A percentile compares a stretch with the other conserved stretches of the same genome.
These are phyloP conservation scores for Lipomyces yamadae DNA, from an alignment of 805 yeast species.

Conservation along the genomic window DNA sequence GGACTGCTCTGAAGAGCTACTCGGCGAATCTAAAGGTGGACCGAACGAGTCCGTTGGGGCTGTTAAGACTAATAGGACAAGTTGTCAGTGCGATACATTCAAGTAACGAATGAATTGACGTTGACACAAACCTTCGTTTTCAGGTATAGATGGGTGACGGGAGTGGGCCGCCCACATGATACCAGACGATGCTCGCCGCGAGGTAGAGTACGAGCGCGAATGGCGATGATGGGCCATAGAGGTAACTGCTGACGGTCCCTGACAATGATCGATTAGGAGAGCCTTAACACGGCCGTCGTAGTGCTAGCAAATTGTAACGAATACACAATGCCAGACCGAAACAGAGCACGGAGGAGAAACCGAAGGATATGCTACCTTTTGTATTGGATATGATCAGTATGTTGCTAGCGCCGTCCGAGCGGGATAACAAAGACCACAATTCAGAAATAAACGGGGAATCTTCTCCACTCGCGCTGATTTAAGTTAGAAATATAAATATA, in stretches of 20 bases:
- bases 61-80: not conserved
- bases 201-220: constrained; percentile 24
- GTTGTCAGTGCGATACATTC: not conserved
- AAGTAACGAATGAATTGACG: not conserved
- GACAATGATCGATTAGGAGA: not conserved
- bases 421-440: not conserved
- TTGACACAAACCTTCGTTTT: constrained; percentile 29
- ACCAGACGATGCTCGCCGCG: constrained; percentile 29
- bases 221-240: constrained; percentile 27
- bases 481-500: not conserved
- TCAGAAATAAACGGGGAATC: not conserved
- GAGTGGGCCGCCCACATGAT: constrained; percentile 23
- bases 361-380: not conserved
- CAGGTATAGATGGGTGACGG: constrained; percentile 35
- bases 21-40: not conserved
- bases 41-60: not conserved
- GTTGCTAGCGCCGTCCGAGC: not conserved
- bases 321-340: not conserved
- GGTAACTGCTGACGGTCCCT: not conserved
- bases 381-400: not conserved
- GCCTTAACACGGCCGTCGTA: not conserved
- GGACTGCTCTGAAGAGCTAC: not conserved
- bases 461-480: not conserved
- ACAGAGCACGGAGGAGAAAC: not conserved
- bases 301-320: not conserved